Evolutionary conservation across 495 filamentous ascomycete species (phyloP), one percentile per base, ranked within the genome.

Genomic region (Hapsidospora chrysogenum): DNA sequence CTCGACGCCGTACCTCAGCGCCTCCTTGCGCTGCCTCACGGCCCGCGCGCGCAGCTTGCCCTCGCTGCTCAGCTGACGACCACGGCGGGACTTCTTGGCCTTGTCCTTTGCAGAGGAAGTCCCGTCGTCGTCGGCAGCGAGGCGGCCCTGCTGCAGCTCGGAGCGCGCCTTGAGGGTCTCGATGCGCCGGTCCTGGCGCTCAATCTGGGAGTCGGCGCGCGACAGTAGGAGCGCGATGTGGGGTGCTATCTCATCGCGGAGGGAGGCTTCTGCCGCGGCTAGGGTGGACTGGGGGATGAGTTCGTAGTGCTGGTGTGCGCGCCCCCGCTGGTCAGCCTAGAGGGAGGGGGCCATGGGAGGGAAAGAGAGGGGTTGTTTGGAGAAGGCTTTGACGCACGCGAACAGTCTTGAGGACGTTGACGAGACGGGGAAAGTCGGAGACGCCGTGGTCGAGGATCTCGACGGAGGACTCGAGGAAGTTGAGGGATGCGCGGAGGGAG

Each of bases 271-370:
- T 41, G 63, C 63, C 4, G 51, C 48, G 27, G 57, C 56, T 38
- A 66, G 56, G 29, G 61, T 61, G 3, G 57, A 53, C 36, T 65
- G 61, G 6, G 63, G 63, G 44, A 66, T 64, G 0, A 66, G 50
- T 38, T 66, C 63, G 57, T 66, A 66, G 50, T 66, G 62, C 54
- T 64, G 23, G n/a, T n/a, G n/a, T n/a, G n/a, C n/a, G 34, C 16
- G n/a, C 36, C 13, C 10, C 36, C 26, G 20, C 20, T 17, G 15
- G 25, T n/a, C n/a, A n/a, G n/a, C n/a, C n/a, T n/a, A n/a, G n/a
- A n/a, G n/a, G n/a, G n/a, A n/a, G n/a, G n/a, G n/a, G n/a, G 16
- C 17, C 6, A 29, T 13, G 13, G 17, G 26, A 29, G 17, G 31
- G 25, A 3, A 27, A 23, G 11, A 23, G 14, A 17, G 17, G 16